phyloP scores from a whole-genome alignment of 202 grass and related monocot species.

The Zoysia matrella region DNA sequence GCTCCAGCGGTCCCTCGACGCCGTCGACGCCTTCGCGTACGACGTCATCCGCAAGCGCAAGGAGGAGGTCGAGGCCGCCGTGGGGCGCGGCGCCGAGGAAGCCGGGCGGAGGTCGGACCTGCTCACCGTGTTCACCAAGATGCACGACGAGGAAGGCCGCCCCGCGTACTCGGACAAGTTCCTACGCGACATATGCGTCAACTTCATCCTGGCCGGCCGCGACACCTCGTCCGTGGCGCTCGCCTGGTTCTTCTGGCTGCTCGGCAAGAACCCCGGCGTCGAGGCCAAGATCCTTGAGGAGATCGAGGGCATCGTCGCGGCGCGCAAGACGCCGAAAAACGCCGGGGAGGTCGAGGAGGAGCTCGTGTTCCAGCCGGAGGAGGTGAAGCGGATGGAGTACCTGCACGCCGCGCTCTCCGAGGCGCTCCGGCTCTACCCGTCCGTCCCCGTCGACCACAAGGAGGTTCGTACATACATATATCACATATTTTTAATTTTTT shows the following conservation, averaged over 20 bases:
- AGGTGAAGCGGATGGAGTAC: slow-evolving; percentile 98
- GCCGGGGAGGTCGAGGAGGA: slow-evolving; percentile 49
- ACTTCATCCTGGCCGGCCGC: slow-evolving; percentile 92
- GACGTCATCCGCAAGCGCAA: slow-evolving; percentile 75
- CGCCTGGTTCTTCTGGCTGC: slow-evolving; percentile 98
- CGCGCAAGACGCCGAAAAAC: slow-evolving; percentile 10
- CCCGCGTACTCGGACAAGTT: slow-evolving; percentile 77
- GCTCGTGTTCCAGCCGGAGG: slow-evolving; percentile 77
- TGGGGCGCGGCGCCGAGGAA: background rate
- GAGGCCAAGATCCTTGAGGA: slow-evolving; percentile 77
- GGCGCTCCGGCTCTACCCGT: slow-evolving; percentile 88
- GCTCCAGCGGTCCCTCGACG: slow-evolving; percentile 57
- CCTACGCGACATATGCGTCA: slow-evolving; percentile 93
- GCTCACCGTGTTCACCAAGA: slow-evolving; percentile 78
- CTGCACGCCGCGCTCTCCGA: slow-evolving; percentile 94
- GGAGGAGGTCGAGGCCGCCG: slow-evolving; percentile 51
- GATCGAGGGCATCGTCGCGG: slow-evolving; percentile 50
- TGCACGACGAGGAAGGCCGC: slow-evolving; percentile 54
- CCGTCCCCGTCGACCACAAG: slow-evolving; percentile 97
- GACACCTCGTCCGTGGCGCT: slow-evolving; percentile 98
- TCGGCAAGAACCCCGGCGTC: slow-evolving; percentile 57
- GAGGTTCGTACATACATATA: slow-evolving; percentile 58
- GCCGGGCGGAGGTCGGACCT: slow-evolving; percentile 59
- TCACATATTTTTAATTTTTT: background rate
- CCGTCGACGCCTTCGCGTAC: slow-evolving; percentile 87